phyloP scores from a whole-genome alignment of 1,284 basidiomycete genomes.

The Marasmius sp. region DNA sequence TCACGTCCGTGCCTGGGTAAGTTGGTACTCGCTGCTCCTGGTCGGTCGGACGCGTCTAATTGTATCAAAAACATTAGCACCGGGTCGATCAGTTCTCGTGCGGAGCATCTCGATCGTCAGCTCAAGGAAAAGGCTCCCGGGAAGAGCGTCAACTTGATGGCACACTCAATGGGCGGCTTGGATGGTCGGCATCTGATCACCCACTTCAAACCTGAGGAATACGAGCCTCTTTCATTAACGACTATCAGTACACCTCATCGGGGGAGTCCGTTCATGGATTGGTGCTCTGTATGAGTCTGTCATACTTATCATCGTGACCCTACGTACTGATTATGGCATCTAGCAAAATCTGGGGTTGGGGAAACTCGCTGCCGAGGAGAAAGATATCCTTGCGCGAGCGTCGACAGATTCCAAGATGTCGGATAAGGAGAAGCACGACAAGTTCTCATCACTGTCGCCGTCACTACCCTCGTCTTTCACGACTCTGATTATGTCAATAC shows the following conservation, averaged over 20 bases:
- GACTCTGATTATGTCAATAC: conserved; percentile 84
- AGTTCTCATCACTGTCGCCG: conserved; percentile 25
- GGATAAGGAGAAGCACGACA: conserved; percentile 27
- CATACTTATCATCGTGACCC: neutral
- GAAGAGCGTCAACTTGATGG: conserved; percentile 87
- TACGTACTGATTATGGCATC: conserved; percentile 2
- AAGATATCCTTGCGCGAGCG: conserved; percentile 22
- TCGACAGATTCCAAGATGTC: conserved; percentile 14
- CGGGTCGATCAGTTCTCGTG: conserved; percentile 86
- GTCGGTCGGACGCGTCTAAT: neutral
- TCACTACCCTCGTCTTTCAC: conserved; percentile 81
- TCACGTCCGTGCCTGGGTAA: conserved; percentile 93
- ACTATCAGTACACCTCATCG: conserved; percentile 93
- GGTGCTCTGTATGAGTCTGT: conserved; percentile 76
- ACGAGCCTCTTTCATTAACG: conserved; percentile 86
- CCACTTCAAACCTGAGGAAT: conserved; percentile 80
- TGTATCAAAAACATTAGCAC: conserved; percentile 54
- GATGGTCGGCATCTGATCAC: conserved; percentile 92
- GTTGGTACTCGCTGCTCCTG: conserved; percentile 26
- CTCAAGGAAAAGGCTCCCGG: conserved; percentile 69
- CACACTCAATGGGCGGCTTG: conserved; percentile 97
- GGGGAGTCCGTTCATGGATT: conserved; percentile 99
- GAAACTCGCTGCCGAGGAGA: conserved; percentile 42
- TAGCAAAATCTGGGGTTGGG: conserved; percentile 88
- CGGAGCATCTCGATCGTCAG: conserved; percentile 76